phyloP scores from a whole-genome alignment of 73 alveolate genomes.

The Paramecium primaurelia region DNA sequence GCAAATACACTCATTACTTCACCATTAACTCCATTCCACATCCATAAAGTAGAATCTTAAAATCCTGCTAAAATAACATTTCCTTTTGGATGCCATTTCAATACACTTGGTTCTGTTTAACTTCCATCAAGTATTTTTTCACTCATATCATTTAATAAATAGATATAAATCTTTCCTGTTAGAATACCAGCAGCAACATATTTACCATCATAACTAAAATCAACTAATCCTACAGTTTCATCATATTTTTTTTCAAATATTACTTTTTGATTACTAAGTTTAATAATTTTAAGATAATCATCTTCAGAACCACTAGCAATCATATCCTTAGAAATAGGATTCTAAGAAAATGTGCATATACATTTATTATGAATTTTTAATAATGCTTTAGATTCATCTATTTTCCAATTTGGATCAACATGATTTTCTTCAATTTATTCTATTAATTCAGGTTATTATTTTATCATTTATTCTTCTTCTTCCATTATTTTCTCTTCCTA shows the following conservation, averaged over 20 bases:
- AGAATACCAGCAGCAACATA: conserved; percentile 50
- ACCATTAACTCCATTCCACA: conserved; percentile 60
- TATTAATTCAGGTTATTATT: conserved; percentile 10
- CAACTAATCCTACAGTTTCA: conserved; percentile 53
- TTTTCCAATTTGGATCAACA: background rate
- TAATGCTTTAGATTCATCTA: background rate
- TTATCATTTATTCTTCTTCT: conserved; percentile 43
- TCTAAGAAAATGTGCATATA: conserved; percentile 7
- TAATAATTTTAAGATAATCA: conserved; percentile 24
- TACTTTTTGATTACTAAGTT: background rate
- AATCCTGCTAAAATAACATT: conserved; percentile 55
- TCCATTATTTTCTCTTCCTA: background rate
- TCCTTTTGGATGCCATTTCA: conserved; percentile 63
- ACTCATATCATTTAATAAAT: background rate
- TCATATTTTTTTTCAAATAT: conserved; percentile 11
- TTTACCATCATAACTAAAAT: conserved; percentile 54
- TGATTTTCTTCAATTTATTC: conserved; percentile 13
- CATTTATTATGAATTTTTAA: conserved; percentile 8
- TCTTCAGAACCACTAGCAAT: conserved; percentile 53
- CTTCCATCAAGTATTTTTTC: conserved; percentile 10
- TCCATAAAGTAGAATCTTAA: conserved; percentile 53
- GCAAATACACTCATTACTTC: conserved; percentile 45
- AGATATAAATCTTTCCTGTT: conserved; percentile 27
- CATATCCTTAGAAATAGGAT: conserved; percentile 29
- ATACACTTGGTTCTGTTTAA: conserved; percentile 19